Percentiles rank a stretch among this genome's conserved stretches.
Conservation (phyloP, 495 filamentous ascomycete genomes). For the Darksidea phi region DNA sequence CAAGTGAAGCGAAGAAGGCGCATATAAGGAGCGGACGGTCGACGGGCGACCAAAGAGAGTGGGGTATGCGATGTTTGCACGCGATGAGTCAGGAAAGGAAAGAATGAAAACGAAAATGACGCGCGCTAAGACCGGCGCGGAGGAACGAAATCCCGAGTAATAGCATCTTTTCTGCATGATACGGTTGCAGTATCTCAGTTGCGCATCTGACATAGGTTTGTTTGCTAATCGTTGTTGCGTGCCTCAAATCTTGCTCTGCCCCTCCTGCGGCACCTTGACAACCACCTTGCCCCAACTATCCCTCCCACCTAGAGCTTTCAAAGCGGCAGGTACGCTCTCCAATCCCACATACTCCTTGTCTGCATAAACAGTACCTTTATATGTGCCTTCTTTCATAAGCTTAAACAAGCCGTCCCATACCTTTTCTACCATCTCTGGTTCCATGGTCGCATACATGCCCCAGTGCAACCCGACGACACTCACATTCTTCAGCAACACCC, state of each 20-base stretch:
- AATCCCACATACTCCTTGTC: constrained; percentile 80
- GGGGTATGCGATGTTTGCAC: too few relatives aligned
- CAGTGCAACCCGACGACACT: constrained; percentile 86
- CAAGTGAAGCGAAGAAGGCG: too few relatives aligned
- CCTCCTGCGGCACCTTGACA: constrained; percentile 71
- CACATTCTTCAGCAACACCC: constrained; percentile 92
- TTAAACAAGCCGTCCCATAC: constrained; percentile 84
- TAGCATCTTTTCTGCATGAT: too few relatives aligned
- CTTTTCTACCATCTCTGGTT: constrained; percentile 64
- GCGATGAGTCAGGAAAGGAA: too few relatives aligned
- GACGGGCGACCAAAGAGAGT: too few relatives aligned
- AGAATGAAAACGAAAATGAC: too few relatives aligned
- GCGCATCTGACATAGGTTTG: too few relatives aligned
- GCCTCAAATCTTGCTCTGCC: constrained; percentile 33
- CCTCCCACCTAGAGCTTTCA: constrained; percentile 72
- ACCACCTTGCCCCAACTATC: constrained; percentile 97
- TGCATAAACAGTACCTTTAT: constrained; percentile 75
- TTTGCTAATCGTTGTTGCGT: too few relatives aligned
- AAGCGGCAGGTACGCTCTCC: constrained; percentile 72
- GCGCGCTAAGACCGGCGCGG: too few relatives aligned
- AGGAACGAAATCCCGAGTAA: too few relatives aligned
- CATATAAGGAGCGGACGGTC: too few relatives aligned
- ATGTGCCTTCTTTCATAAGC: constrained; percentile 74
- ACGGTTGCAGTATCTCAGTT: too few relatives aligned
- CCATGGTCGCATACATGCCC: constrained; percentile 75